A percentile compares a stretch with the other conserved stretches of the same genome.
Evolutionary conservation across 2,329 filamentous ascomycete genomes (phyloP).

Genomic region (Orbilia quercus): DNA sequence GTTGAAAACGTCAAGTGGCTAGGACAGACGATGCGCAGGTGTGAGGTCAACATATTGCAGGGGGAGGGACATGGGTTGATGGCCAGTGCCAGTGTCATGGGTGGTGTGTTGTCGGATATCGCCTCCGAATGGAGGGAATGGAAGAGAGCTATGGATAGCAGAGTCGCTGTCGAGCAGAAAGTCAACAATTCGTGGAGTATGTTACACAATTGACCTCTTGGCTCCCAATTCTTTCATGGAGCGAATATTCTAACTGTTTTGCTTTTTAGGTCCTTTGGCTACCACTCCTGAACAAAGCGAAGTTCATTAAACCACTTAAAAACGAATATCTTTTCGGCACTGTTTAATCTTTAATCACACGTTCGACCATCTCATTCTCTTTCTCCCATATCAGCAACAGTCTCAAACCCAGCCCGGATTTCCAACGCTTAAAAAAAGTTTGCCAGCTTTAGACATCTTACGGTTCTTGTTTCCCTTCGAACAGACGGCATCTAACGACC

Average conservation of each 20-base stretch:
- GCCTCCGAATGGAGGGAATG: slow-evolving; percentile 93
- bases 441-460: no score
- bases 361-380: background rate
- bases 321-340: background rate
- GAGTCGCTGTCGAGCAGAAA: slow-evolving; percentile 40
- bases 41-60: slow-evolving; percentile 88
- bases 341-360: slow-evolving; percentile 1
- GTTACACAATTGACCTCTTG: slow-evolving; percentile 3
- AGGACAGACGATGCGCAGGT: slow-evolving; percentile 90
- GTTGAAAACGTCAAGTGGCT: slow-evolving; percentile 96
- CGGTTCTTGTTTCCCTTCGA: background rate
- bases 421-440: no score
- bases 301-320: slow-evolving; percentile 28
- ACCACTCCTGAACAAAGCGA: slow-evolving; percentile 51
- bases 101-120: slow-evolving; percentile 92
- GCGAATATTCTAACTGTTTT: slow-evolving; percentile 13
- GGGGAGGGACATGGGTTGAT: slow-evolving; percentile 95
- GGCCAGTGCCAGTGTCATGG: slow-evolving; percentile 94
- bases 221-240: background rate
- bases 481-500: slow-evolving; percentile 41
- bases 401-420: no score
- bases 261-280: slow-evolving; percentile 37
- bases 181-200: slow-evolving; percentile 48
- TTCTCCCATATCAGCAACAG: background rate
- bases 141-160: slow-evolving; percentile 69